phyloP scores from a whole-genome alignment of 371 early-diverging fungal species.

The Mortierella sp. region DNA sequence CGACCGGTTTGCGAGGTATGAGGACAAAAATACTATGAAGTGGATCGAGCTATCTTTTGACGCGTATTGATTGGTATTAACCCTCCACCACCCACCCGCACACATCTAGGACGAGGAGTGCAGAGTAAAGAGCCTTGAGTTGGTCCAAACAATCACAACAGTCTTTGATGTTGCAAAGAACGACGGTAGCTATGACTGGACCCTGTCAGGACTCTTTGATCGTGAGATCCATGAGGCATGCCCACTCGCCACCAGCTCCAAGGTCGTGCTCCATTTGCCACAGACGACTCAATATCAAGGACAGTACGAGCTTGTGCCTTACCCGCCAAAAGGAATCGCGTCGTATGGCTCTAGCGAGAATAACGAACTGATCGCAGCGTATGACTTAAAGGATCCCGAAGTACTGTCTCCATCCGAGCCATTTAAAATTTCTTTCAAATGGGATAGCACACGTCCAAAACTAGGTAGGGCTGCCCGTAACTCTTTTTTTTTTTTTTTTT shows the following conservation, averaged over 20 bases:
- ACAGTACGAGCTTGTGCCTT: conserved; percentile 52
- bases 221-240: conserved; percentile 67
- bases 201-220: conserved; percentile 72
- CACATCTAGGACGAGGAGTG: conserved; percentile 42
- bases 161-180: conserved; percentile 80
- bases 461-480: conserved; percentile 15
- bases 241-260: conserved; percentile 69
- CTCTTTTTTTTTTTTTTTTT: not conserved
- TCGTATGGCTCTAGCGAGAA: conserved; percentile 21
- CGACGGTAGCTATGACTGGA: conserved; percentile 76
- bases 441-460: conserved; percentile 32
- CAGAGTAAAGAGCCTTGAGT: conserved; percentile 44
- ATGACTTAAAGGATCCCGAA: conserved; percentile 39
- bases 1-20: conserved; percentile 64
- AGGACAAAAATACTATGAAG: not conserved
- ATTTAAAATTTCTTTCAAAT: conserved; percentile 53
- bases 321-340: conserved; percentile 35
- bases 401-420: conserved; percentile 8
- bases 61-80: not conserved
- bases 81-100: not conserved
- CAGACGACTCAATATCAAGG: conserved; percentile 39
- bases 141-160: conserved; percentile 75
- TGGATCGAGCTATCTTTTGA: not conserved
- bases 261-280: conserved; percentile 58
- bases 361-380: conserved; percentile 47